A percentile compares a stretch with the other conserved stretches of the same genome.
Evolutionary conservation across 495 filamentous ascomycete species (phyloP).

Genomic region (Echria macrotheca): DNA sequence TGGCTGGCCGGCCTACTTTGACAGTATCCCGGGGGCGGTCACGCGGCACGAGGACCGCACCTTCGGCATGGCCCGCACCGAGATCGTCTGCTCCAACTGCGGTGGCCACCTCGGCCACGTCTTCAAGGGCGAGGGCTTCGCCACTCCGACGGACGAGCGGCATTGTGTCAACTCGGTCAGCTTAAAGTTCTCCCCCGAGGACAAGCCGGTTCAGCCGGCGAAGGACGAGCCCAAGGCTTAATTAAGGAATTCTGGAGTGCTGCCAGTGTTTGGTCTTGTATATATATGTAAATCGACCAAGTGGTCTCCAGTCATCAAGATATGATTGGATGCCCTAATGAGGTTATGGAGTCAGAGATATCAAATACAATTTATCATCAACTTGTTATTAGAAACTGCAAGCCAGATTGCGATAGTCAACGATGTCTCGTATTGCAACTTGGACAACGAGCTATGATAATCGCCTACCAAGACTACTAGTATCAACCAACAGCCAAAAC

Average conservation of each 20-base stretch:
- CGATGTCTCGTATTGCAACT: too few relatives aligned
- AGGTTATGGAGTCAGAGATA: neutral
- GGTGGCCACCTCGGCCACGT: constrained; percentile 96
- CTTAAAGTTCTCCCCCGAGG: constrained; percentile 68
- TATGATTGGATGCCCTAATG: neutral
- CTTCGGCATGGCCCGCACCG: constrained; percentile 79
- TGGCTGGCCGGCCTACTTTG: constrained; percentile 97
- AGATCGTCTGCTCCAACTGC: constrained; percentile 91
- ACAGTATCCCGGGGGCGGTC: constrained; percentile 86
- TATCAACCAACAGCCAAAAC: too few relatives aligned
- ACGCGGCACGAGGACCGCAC: constrained; percentile 67
- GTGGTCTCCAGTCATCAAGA: too few relatives aligned
- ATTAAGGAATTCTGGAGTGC: constrained; percentile 1
- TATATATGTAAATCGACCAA: neutral
- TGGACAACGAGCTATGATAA: too few relatives aligned
- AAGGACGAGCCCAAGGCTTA: constrained; percentile 30
- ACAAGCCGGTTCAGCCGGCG: constrained; percentile 43
- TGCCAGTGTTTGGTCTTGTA: neutral
- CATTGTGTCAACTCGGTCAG: constrained; percentile 97
- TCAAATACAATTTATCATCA: too few relatives aligned
- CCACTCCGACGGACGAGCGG: constrained; percentile 87
- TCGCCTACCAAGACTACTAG: too few relatives aligned
- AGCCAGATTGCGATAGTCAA: too few relatives aligned
- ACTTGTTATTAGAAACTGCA: too few relatives aligned
- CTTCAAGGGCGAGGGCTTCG: constrained; percentile 91